Evolutionary conservation across 2,329 filamentous ascomycete genomes (phyloP).

Genomic region (Colletotrichum phormii): DNA sequence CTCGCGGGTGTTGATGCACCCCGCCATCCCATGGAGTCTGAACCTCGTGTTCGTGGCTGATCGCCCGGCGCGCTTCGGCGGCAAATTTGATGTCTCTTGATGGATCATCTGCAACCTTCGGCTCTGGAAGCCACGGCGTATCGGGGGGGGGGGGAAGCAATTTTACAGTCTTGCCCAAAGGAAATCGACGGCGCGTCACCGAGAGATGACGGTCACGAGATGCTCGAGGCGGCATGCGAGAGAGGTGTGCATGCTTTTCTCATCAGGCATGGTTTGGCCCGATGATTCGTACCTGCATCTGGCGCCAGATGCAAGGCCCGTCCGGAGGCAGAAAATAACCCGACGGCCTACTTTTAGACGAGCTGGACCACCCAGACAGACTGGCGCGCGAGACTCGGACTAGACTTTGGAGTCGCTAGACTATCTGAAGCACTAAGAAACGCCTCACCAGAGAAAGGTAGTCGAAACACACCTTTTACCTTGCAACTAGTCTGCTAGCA

Average conservation of each 20-base stretch:
- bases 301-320: constrained; percentile 12
- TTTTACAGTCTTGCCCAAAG: background rate
- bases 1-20: background rate
- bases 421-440: background rate
- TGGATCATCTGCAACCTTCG: background rate
- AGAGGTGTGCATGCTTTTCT: background rate
- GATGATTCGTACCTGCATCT: constrained; percentile 20
- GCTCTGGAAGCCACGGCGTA: background rate
- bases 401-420: background rate
- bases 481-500: background rate
- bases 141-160: background rate
- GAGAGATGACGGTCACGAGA: background rate
- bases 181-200: background rate
- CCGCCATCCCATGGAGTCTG: background rate
- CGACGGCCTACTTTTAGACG: background rate
- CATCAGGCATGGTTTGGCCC: background rate
- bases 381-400: background rate
- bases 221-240: background rate
- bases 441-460: constrained; percentile 6
- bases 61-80: background rate
- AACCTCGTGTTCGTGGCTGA: constrained; percentile 11
- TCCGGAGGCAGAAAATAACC: constrained; percentile 1
- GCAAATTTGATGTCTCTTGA: background rate
- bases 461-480: constrained; percentile 7
- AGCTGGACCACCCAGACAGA: background rate